Evolutionary conservation across 2,329 filamentous ascomycete genomes (phyloP).

Genomic region (Penicillium corylophilum): DNA sequence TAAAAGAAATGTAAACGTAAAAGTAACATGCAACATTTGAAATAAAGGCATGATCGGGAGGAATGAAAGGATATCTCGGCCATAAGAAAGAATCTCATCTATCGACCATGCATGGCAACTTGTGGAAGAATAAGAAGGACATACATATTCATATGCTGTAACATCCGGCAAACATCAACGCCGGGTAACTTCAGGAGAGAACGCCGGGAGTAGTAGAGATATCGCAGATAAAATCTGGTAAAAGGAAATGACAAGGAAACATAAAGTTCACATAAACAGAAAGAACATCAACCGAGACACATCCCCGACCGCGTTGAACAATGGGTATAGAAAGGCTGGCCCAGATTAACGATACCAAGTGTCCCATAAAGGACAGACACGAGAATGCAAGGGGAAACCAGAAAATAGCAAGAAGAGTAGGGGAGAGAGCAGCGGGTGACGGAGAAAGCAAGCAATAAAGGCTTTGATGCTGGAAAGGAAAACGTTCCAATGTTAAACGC

Average conservation of each 20-base stretch:
- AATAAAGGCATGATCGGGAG: conserved; percentile 4
- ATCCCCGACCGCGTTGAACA: conserved; percentile 33
- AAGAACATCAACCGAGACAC: conserved; percentile 13
- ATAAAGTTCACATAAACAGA: conserved; percentile 12
- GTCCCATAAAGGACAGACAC: conserved; percentile 11
- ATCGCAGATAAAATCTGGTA: conserved; percentile 4
- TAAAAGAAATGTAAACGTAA: neutral
- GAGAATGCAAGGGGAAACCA: conserved; percentile 17
- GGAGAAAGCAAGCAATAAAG: conserved; percentile 8
- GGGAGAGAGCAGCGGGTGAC: conserved; percentile 4
- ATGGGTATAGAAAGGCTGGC: conserved; percentile 36
- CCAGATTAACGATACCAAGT: conserved; percentile 33
- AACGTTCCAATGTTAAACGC: conserved; percentile 17
- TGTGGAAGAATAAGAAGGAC: conserved; percentile 8
- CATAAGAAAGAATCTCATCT: conserved; percentile 13
- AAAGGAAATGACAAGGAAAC: conserved; percentile 8
- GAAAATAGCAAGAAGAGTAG: conserved; percentile 10
- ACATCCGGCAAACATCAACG: conserved; percentile 11
- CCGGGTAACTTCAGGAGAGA: conserved; percentile 12
- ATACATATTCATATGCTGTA: conserved; percentile 24
- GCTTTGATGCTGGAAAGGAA: conserved; percentile 13
- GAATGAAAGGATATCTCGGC: conserved; percentile 9
- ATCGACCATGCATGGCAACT: conserved; percentile 20
- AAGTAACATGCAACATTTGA: neutral
- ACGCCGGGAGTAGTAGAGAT: conserved; percentile 8